Evolutionary conservation across 345 rosid genomes (phyloP).

Genomic region (Moricandia moricandioides): DNA sequence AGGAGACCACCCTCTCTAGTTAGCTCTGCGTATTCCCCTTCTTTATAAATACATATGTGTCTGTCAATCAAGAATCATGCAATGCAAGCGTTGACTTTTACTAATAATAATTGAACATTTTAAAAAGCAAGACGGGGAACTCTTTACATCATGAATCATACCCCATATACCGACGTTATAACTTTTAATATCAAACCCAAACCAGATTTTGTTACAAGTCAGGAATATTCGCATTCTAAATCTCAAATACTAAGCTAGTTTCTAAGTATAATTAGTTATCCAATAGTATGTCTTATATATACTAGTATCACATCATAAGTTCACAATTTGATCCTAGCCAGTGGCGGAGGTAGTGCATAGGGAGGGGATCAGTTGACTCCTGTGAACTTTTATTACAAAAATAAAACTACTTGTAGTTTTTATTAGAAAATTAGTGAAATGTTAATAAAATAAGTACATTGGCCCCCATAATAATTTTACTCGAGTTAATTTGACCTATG

Average conservation of each 20-base stretch:
- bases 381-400: too few relatives aligned
- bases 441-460: too few relatives aligned
- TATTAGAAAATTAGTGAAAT: too few relatives aligned
- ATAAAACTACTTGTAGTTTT: too few relatives aligned
- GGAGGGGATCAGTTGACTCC: too few relatives aligned
- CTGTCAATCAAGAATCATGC: neutral
- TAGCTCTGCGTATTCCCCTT: neutral
- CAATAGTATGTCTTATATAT: neutral
- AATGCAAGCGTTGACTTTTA: neutral
- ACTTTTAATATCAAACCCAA: neutral
- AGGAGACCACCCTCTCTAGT: neutral
- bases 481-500: too few relatives aligned
- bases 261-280: neutral
- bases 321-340: neutral
- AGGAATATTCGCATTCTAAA: neutral
- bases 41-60: neutral
- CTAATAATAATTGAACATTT: neutral
- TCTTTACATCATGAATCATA: neutral
- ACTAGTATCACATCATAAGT: neutral
- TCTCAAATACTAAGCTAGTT: neutral
- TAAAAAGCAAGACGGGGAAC: neutral
- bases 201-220: neutral
- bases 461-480: too few relatives aligned
- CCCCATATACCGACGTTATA: neutral
- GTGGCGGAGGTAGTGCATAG: too few relatives aligned